Percentiles rank a stretch among this genome's conserved stretches.
Conservation (phyloP, 1,139 yeast species). For the Spathaspora sp. region DNA sequence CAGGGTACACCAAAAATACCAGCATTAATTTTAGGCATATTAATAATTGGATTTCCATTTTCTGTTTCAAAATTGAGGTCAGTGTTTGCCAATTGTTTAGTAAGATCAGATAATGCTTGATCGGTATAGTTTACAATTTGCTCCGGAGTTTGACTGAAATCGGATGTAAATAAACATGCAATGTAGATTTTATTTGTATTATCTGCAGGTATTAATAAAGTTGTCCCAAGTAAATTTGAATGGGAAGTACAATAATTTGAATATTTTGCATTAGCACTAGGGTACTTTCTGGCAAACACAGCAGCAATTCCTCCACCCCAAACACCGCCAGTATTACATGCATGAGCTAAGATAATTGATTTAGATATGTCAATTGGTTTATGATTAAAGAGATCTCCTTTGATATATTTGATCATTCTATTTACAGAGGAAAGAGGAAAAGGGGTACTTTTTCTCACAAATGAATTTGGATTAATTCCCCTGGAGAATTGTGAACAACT, state of each 20-base stretch:
- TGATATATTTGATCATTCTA: constrained; percentile 44
- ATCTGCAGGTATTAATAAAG: constrained; percentile 44
- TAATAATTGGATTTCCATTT: constrained; percentile 28
- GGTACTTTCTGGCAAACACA: constrained; percentile 48
- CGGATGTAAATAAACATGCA: constrained; percentile 73
- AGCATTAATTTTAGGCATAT: constrained; percentile 78
- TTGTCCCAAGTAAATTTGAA: constrained; percentile 50
- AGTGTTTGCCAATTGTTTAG: constrained; percentile 18
- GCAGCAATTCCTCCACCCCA: constrained; percentile 89
- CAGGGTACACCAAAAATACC: constrained; percentile 82
- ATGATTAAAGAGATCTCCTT: constrained; percentile 59
- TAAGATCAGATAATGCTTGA: constrained; percentile 46
- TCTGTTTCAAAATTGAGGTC: constrained; percentile 13
- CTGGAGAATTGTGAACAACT: constrained; percentile 41
- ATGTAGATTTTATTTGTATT: constrained; percentile 24
- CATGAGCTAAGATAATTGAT: constrained; percentile 53
- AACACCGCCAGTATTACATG: constrained; percentile 74
- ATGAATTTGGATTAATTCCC: constrained; percentile 27
- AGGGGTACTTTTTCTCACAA: neutral
- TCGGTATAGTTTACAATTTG: constrained; percentile 51
- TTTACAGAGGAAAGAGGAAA: neutral
- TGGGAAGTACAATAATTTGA: constrained; percentile 43
- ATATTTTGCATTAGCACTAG: constrained; percentile 50
- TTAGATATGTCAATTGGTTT: constrained; percentile 15
- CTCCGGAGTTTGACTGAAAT: constrained; percentile 28